A percentile compares a stretch with the other conserved stretches of the same genome.
phyloP scores from a whole-genome alignment of 306 rosid genomes.

The Rubus parviflorus region DNA sequence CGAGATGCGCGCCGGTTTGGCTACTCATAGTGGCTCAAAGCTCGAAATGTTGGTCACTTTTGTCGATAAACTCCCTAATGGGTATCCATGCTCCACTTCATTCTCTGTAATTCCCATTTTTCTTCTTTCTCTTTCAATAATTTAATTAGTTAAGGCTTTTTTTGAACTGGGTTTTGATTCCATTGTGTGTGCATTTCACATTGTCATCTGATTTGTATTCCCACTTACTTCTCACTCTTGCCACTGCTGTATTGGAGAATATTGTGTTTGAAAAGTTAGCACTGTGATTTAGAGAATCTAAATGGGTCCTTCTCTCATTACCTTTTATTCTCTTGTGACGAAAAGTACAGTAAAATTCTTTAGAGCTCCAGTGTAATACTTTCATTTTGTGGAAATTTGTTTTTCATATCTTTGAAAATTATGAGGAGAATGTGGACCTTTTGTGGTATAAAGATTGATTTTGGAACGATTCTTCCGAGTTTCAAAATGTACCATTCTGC shows the following conservation, averaged over 20 bases:
- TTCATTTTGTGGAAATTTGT: slow-evolving; percentile 3
- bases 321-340: neutral
- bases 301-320: slow-evolving; percentile 20
- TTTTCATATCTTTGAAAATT: neutral
- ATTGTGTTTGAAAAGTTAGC: neutral
- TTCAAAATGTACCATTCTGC: neutral
- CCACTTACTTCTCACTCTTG: neutral
- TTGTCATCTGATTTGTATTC: neutral
- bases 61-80: slow-evolving; percentile 83
- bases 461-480: neutral
- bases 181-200: slow-evolving; percentile 5
- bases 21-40: slow-evolving; percentile 95
- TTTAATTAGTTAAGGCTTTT: neutral
- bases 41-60: slow-evolving; percentile 95
- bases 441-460: neutral
- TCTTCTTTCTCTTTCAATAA: neutral
- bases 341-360: neutral
- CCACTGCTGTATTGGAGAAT: slow-evolving; percentile 5
- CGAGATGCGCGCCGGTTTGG: slow-evolving; percentile 98
- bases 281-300: slow-evolving; percentile 15
- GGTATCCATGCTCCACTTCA: slow-evolving; percentile 41
- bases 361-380: neutral
- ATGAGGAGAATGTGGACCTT: neutral
- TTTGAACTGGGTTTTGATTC: neutral
- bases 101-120: slow-evolving; percentile 1